These are phyloP conservation scores for Sugiyamaella floridensis DNA, from an alignment of 805 yeast genomes.

Conservation along the genomic window DNA sequence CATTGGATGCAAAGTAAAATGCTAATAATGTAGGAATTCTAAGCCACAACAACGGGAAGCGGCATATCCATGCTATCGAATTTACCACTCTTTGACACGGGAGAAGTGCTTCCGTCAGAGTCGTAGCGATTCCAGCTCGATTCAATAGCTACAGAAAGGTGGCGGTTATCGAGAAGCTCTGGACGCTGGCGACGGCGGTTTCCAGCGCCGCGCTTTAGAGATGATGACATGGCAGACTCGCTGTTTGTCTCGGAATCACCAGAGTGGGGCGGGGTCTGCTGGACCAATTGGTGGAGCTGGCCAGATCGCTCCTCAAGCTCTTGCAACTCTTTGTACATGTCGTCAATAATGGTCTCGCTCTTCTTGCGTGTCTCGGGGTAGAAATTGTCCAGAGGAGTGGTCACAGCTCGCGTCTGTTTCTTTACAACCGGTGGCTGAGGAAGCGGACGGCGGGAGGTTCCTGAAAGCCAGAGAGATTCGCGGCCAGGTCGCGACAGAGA, in stretches of 20 bases:
- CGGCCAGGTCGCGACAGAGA: constrained; percentile 5
- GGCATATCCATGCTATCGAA: background rate
- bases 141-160: constrained; percentile 1
- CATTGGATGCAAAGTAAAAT: background rate
- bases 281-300: constrained; percentile 15
- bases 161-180: constrained; percentile 4
- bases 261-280: constrained; percentile 5
- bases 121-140: constrained; percentile 5
- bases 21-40: background rate
- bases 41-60: constrained; percentile 1
- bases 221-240: background rate
- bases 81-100: background rate
- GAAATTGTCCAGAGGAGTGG: background rate
- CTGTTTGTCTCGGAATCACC: background rate
- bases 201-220: constrained; percentile 9
- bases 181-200: constrained; percentile 15
- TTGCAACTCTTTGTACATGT: constrained; percentile 22
- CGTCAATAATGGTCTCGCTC: constrained; percentile 18
- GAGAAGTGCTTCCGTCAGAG: constrained; percentile 3
- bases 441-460: background rate
- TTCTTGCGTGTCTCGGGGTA: background rate
- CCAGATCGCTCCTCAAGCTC: constrained; percentile 19
- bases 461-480: constrained; percentile 6
- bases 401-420: background rate
- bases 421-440: background rate